Evolutionary conservation across 2,329 filamentous ascomycete species (phyloP), one percentile per base, ranked within the genome.

Genomic region (Apiospora sp.): DNA sequence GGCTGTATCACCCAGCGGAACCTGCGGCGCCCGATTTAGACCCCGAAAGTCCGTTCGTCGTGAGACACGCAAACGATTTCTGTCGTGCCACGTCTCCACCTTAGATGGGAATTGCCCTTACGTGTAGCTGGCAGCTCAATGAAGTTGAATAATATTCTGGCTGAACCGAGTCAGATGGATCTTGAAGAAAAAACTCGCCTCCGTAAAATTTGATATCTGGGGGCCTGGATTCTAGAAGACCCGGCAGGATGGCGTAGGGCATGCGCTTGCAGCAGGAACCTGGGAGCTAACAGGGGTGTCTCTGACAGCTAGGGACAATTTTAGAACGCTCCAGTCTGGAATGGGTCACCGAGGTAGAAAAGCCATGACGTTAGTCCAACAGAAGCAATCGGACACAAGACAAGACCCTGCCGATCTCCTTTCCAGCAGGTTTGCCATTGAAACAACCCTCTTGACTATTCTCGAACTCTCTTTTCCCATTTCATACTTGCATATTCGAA

Each of bases 361-460:
- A 51, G 34, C 24, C 51, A 49, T 44, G 44, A 67, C 67, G 37
- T 68, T 72, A 73, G 70, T 72, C 72, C 72, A 41, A 72, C 58
- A 68, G 5, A 69, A 73, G 72, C 41, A 73, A 71, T 61, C 43
- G 43, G 67, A 64, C 72, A 73, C 72, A 71, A 73, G 72, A 73
- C 72, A 71, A 73, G 72, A 73, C 70, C 72, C 44, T 54, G 48
- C 27, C 27, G 49, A 70, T 51, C 44, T 48, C 43, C 43, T 49
- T 37, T 37, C 34, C 7, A 13, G 24, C n/a, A 49, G 27, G 34
- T 24, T 48, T 54, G 14, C 34, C 34, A 49, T 48, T 51, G 43
- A 41, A 70, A 46, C 68, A 44, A 54, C 3, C 22, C 7, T 41
- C 30, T 24, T 12, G 14, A 58, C 19, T n/a, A 7, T 61, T 37